Base-by-base conservation (phyloP, 192 early-diverging fungal genomes). In the Dispira parvispora region DNA sequence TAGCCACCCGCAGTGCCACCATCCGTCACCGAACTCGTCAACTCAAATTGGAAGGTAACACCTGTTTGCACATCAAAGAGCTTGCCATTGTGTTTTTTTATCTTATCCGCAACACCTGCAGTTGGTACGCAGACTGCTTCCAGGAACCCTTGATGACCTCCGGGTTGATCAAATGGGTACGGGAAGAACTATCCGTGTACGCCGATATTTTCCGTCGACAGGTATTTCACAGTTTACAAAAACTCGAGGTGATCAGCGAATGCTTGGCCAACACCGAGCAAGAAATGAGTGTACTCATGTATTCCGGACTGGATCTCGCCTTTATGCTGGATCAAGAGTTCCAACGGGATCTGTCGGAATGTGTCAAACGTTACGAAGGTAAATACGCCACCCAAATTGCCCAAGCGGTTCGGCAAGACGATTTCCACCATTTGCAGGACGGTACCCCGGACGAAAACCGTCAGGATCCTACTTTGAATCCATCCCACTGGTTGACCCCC, bases 61-160 rank as follows among this genome's bases (percentile, higher is more conserved):
- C 91, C 46, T 70, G 82, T 16, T 69, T 81, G 45, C 92, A 96
- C 65, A 88, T 98, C 42, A 78, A 81, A 61, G 86, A 92, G 69
- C 77, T 93, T 49, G 86, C 91, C 0, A 74, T 92, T 46, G 82
- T 96, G 27, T 85, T 90, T 32, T 99, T 99, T 68, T 78, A 87
- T 11, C 71, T 94, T 52, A 88, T 97, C 67, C 82, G 87, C 65
- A 96, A 93, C 68, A 97, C 96, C 0, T 94, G 90, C 64, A 90
- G 96, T 63, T 99, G 96, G 96, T 99, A 91, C 70, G 77, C 84
- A 54, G 81, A 76, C 43, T 85, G 91, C 3, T 99, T 99, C 66
- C 82, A 84, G 21, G 87, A 94, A 63, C 79, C 88, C 43, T 79
- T 79, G 46, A 90, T 99, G 90, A 78, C 89, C 3, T 92, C 91